Base-by-base conservation (phyloP, 1,284 basidiomycete species). In the Retiboletus flavoniger region DNA sequence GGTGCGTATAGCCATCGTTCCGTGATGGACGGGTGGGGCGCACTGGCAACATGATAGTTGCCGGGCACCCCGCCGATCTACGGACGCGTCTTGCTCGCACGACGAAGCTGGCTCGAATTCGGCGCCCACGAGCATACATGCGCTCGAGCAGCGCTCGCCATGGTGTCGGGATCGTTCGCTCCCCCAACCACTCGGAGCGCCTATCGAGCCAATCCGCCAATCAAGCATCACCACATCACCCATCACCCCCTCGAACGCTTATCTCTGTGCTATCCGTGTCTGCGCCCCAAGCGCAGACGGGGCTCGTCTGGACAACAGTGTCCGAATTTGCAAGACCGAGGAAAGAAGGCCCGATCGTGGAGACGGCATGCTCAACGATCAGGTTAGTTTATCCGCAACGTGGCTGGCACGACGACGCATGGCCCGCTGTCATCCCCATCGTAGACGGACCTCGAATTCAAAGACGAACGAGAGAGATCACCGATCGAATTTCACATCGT, bases 81-180 rank as follows among this genome's bases (percentile, higher is more conserved):
- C 14, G 29, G 35, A 32, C 16, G 4, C 9, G 13, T 53, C 8
- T 14, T 11, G 21, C 21, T 13, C 16, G 9, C n/a, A 21, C 24
- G 32, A 16, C 14, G 32, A 55, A 39, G 16, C 24, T 14, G 14
- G 13, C 24, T 36, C 35, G 10, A n/a, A 8, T n/a, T 17, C 9
- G 35, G 10, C 35, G 35, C 24, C 6, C 24, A 24, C 24, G 24
- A 24, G 24, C 24, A 24, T 24, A 24, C 24, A 24, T 24, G 19
- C 6, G 16, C 43, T 17, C 31, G 2, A 34, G 16, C 42, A 4
- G n/a, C 10, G 3, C n/a, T 51, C 17, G 21, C n/a, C 7, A 11
- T 29, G 6, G 10, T 0, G 79, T 74, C 11, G 85, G 81, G 9
- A 66, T 76, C 29, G 14, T 65, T 84, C 40, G 60, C 67, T 54